These are phyloP conservation scores for Ophiostoma quercus DNA, from an alignment of 2,329 filamentous ascomycete species.

Conservation along the genomic window DNA sequence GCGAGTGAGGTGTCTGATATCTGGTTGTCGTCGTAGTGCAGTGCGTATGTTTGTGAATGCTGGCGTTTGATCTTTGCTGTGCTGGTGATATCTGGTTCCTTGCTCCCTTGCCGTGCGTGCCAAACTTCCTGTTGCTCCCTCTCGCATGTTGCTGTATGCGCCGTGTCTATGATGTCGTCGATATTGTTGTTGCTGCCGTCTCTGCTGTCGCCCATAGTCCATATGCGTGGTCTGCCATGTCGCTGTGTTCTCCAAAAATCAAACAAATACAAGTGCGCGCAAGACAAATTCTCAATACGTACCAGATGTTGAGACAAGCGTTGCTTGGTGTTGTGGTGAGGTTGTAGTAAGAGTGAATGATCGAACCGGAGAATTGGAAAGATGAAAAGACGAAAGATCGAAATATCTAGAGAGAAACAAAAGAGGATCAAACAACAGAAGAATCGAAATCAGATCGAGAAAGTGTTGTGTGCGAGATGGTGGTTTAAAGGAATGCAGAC, in stretches of 20 bases:
- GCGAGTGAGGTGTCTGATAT: neutral
- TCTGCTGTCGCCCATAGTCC: neutral
- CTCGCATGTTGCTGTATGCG: neutral
- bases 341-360: neutral
- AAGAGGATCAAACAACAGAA: neutral
- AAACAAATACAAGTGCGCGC: neutral
- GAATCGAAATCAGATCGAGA: neutral
- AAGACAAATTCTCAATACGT: neutral
- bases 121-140: neutral
- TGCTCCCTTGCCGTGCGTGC: neutral
- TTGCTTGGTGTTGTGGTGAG: neutral
- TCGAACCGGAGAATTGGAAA: neutral
- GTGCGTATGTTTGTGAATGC: neutral
- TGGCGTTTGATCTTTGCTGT: neutral
- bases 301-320: neutral
- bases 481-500: constrained; percentile 2
- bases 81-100: neutral
- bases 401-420: neutral
- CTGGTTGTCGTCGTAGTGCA: neutral
- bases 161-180: neutral
- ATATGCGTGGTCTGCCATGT: neutral
- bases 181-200: neutral
- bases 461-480: constrained; percentile 11
- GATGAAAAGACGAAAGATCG: neutral
- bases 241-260: neutral